Conservation (phyloP, 306 rosid genomes). For the Ormosia semicastrata region DNA sequence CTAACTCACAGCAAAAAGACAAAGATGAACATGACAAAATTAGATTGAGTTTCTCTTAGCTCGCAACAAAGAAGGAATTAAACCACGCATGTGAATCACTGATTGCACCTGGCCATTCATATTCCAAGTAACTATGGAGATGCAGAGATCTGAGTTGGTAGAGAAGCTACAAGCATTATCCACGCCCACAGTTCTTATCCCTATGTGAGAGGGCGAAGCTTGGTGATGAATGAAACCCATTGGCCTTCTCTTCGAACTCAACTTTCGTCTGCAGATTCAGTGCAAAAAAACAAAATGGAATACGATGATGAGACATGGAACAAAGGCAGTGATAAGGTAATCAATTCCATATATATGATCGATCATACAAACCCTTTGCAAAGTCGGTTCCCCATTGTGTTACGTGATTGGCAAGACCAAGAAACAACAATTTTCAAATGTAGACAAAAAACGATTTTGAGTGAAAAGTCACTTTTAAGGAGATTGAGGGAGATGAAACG, state of each 20-base stretch:
- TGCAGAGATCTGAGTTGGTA: conserved; percentile 47
- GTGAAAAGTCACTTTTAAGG: not conserved
- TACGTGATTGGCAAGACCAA: not conserved
- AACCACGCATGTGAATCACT: not conserved
- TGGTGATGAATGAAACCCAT: conserved; percentile 37
- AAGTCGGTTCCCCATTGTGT: conserved; percentile 38
- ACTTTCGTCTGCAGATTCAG: conserved; percentile 27
- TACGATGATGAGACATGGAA: not conserved
- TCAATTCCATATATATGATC: not conserved
- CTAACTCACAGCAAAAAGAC: conserved; percentile 9
- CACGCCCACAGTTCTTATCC: conserved; percentile 52
- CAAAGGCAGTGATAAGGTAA: too few species aligned
- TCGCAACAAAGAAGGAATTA: not conserved
- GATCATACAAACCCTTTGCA: conserved; percentile 41
- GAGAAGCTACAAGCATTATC: conserved; percentile 41
- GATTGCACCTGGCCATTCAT: conserved; percentile 65
- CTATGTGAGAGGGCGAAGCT: conserved; percentile 43
- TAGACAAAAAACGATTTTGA: not conserved
- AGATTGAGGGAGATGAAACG: not conserved
- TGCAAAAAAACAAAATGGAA: not conserved
- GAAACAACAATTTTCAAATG: not conserved
- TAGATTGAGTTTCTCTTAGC: not conserved
- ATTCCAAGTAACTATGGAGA: conserved; percentile 72
- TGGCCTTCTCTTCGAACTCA: conserved; percentile 28
- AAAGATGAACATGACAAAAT: not conserved